phyloP scores from a whole-genome alignment of 108 stramenopile species.

The Discostella pseudostelligera region DNA sequence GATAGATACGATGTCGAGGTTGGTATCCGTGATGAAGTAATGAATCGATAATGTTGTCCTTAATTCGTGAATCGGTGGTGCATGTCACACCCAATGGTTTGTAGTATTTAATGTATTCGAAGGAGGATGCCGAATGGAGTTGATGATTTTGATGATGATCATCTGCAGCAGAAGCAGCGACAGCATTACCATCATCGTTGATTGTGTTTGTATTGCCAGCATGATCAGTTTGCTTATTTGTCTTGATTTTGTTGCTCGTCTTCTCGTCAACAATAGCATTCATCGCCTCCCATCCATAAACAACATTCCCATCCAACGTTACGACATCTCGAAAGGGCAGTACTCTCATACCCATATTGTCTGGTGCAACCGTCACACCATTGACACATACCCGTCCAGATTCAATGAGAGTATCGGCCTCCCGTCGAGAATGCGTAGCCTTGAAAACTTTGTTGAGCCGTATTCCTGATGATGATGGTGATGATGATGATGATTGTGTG shows the following conservation, averaged over 20 bases:
- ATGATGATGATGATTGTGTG: too few relatives aligned
- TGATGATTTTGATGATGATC: background rate
- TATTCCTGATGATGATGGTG: slow-evolving; percentile 20
- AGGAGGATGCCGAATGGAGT: background rate
- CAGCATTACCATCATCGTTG: too few relatives aligned
- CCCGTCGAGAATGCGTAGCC: slow-evolving; percentile 67
- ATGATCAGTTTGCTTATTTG: too few relatives aligned
- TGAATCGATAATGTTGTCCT: slow-evolving; percentile 62
- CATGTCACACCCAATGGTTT: slow-evolving; percentile 77
- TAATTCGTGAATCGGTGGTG: slow-evolving; percentile 66
- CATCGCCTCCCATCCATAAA: slow-evolving; percentile 68
- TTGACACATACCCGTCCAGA: slow-evolving; percentile 64
- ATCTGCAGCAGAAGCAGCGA: background rate
- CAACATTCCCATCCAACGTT: slow-evolving; percentile 54
- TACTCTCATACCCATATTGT: slow-evolving; percentile 35
- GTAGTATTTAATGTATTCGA: slow-evolving; percentile 57
- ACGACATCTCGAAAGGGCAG: slow-evolving; percentile 58
- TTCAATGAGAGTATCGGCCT: slow-evolving; percentile 68
- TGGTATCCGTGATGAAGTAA: slow-evolving; percentile 41
- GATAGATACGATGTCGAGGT: slow-evolving; percentile 65
- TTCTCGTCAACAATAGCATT: slow-evolving; percentile 21
- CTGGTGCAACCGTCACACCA: slow-evolving; percentile 16
- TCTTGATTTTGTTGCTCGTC: background rate
- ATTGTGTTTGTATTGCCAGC: too few relatives aligned
- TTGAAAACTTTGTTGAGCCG: slow-evolving; percentile 85